These are phyloP conservation scores for Penicillium sp. DNA, from an alignment of 2,329 filamentous ascomycete species.

Conservation along the genomic window DNA sequence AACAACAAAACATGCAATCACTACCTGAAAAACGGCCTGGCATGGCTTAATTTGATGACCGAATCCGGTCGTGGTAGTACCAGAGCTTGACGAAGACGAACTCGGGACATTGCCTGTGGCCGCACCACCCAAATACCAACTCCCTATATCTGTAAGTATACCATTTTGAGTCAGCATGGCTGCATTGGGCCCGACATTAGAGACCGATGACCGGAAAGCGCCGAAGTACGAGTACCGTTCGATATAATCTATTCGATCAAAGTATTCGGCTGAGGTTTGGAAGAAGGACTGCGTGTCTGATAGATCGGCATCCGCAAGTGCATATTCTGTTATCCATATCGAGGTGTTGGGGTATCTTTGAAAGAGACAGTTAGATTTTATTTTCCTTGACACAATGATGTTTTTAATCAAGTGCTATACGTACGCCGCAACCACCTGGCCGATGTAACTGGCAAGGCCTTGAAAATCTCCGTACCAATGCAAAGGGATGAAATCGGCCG, in stretches of 20 bases:
- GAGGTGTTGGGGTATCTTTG: constrained; percentile 12
- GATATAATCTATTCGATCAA: constrained; percentile 13
- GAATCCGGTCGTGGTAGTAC: constrained; percentile 1
- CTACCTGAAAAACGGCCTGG: not conserved
- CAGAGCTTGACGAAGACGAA: not conserved
- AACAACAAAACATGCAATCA: not conserved
- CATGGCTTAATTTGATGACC: not conserved
- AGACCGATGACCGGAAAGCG: constrained; percentile 10
- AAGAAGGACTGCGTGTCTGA: constrained; percentile 9
- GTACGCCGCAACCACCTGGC: constrained; percentile 10
- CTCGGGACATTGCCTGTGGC: constrained; percentile 9
- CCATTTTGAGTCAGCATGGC: constrained; percentile 11
- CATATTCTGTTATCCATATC: constrained; percentile 13
- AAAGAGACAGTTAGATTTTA: not conserved
- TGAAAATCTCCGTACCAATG: constrained; percentile 14
- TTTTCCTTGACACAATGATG: not conserved
- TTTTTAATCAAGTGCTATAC: not conserved
- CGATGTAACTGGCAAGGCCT: constrained; percentile 10
- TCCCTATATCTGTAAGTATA: constrained; percentile 13
- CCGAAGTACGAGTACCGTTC: constrained; percentile 14
- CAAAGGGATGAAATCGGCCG: constrained; percentile 11
- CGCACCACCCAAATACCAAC: constrained; percentile 13
- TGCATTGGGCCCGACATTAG: constrained; percentile 11
- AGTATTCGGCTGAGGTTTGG: constrained; percentile 13
- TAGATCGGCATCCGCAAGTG: constrained; percentile 4